Conservation (phyloP, 208 protist species). For the Borovskyia barvae region DNA sequence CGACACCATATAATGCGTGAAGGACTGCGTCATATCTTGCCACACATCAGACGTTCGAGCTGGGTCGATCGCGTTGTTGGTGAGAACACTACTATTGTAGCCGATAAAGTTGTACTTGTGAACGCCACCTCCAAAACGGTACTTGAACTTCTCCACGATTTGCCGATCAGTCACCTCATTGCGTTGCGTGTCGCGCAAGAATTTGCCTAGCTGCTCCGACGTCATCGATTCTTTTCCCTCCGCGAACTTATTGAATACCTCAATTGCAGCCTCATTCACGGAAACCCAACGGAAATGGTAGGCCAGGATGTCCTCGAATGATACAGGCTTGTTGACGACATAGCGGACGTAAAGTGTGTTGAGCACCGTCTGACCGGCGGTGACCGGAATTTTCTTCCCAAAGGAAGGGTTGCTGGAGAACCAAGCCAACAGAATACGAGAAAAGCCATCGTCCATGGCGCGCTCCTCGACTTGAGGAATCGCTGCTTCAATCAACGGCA, state of each 20-base stretch:
- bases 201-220: slow-evolving; percentile 72
- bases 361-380: slow-evolving; percentile 44
- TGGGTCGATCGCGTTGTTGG: slow-evolving; percentile 83
- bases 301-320: slow-evolving; percentile 68
- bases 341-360: slow-evolving; percentile 66
- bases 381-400: slow-evolving; percentile 32
- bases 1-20: slow-evolving; percentile 77
- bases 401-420: slow-evolving; percentile 56
- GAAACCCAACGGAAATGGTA: slow-evolving; percentile 66
- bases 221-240: slow-evolving; percentile 64
- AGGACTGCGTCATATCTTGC: slow-evolving; percentile 90
- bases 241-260: slow-evolving; percentile 78
- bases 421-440: slow-evolving; percentile 77
- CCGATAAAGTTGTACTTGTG: slow-evolving; percentile 88
- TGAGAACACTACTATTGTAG: slow-evolving; percentile 74
- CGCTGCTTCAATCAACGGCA: slow-evolving; percentile 48
- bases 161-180: slow-evolving; percentile 72
- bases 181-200: slow-evolving; percentile 71
- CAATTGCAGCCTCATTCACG: slow-evolving; percentile 56
- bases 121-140: slow-evolving; percentile 79
- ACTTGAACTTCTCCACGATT: slow-evolving; percentile 82
- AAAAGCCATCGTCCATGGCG: slow-evolving; percentile 82
- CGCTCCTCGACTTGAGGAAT: slow-evolving; percentile 67
- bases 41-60: slow-evolving; percentile 72
- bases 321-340: slow-evolving; percentile 28